Conservation (phyloP, 1,284 basidiomycete species). For the Calocybe gambosa region DNA sequence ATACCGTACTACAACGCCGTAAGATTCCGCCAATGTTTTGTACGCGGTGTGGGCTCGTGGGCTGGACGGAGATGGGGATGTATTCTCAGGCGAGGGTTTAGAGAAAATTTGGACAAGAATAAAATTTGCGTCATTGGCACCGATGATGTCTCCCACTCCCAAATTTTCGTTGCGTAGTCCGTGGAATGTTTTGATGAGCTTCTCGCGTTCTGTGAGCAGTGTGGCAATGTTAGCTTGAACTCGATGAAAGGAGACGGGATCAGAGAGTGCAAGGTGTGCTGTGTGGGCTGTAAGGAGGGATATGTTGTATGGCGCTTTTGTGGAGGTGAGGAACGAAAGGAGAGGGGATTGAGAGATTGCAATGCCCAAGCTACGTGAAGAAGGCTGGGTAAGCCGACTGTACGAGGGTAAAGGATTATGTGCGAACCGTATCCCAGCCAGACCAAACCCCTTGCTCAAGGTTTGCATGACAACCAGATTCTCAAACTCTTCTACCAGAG, state of each 20-base stretch:
- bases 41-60: slow-evolving; percentile 68
- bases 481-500: slow-evolving; percentile 73
- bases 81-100: slow-evolving; percentile 18
- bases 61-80: slow-evolving; percentile 52
- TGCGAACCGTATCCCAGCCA: slow-evolving; percentile 86
- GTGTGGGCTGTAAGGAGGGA: slow-evolving; percentile 86
- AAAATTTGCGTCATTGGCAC: slow-evolving; percentile 91
- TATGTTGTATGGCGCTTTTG: slow-evolving; percentile 98
- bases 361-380: slow-evolving; percentile 69
- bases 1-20: slow-evolving; percentile 88
- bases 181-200: slow-evolving; percentile 45
- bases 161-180: slow-evolving; percentile 35
- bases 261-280: slow-evolving; percentile 72
- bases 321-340: slow-evolving; percentile 90
- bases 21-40: slow-evolving; percentile 78
- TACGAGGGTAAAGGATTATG: background rate
- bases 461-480: slow-evolving; percentile 96
- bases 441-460: slow-evolving; percentile 92
- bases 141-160: slow-evolving; percentile 70
- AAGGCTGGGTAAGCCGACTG: background rate
- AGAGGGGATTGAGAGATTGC: slow-evolving; percentile 86
- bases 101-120: slow-evolving; percentile 77
- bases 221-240: slow-evolving; percentile 66
- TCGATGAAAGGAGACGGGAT: slow-evolving; percentile 48
- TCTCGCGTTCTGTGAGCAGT: slow-evolving; percentile 55